Evolutionary conservation across 2,329 filamentous ascomycete species (phyloP).

Genomic region (Colletotrichum scovillei): DNA sequence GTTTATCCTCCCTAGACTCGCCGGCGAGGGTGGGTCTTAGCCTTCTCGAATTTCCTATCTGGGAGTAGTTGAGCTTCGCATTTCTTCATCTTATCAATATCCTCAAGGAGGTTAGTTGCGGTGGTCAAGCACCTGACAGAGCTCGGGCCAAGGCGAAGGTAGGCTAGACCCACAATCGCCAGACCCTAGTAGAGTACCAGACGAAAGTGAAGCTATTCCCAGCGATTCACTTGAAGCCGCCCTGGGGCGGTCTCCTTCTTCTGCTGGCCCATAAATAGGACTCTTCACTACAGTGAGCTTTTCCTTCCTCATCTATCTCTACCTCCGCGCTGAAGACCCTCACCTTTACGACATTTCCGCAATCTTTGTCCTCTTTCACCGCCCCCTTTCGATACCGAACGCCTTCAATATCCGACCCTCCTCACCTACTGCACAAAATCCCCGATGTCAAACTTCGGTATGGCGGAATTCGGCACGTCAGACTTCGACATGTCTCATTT

Average conservation of each 20-base stretch:
- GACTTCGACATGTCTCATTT: no score
- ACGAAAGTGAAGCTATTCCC: neutral
- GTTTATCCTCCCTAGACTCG: no score
- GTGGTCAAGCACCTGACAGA: neutral
- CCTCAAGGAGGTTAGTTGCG: neutral
- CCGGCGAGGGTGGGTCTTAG: neutral
- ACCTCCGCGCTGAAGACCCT: no score
- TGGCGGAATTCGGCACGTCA: no score
- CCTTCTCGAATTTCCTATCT: neutral
- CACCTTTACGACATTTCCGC: no score
- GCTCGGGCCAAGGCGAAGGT: neutral
- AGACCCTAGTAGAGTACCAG: neutral
- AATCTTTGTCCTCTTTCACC: no score
- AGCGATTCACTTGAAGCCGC: neutral
- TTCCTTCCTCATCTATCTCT: no score
- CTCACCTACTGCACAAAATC: no score
- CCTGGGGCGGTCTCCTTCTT: neutral
- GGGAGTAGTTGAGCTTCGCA: neutral
- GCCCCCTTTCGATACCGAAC: no score
- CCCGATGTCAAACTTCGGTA: no score
- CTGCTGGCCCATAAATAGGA: neutral
- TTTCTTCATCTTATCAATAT: neutral
- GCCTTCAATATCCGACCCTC: no score
- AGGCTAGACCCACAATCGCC: neutral
- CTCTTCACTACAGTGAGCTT: neutral